Evolutionary conservation across 257 asterid species (phyloP), one percentile per base, ranked within the genome.

Genomic region (Ocimum tenuiflorum): DNA sequence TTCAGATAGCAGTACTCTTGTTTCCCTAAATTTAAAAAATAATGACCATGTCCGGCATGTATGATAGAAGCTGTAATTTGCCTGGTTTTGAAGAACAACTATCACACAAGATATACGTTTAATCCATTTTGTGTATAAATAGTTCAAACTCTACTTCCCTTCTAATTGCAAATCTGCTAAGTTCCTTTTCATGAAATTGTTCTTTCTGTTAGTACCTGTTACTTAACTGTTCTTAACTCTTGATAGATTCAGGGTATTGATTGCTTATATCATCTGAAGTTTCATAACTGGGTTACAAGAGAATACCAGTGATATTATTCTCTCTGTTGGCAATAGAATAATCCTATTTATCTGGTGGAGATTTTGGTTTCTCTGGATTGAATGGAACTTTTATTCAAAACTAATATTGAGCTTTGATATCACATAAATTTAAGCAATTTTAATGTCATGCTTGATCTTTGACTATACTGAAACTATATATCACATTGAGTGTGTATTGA

Each of bases 401-500:
- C 36, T 42, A 65, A 29, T 12, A 48, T 14, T 19, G 53, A 71
- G 60, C 67, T 33, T 33, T 62, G 45, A 63, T 11, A 6, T 70
- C 42, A 43, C 59, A 47, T 4, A 0, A n/a, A 15, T 20, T 59
- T 70, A 6, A 46, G 29, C 48, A 45, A 54, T 69, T 71, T 22
- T 36, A 18, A 12, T 19, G 38, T 49, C n/a, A 38, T 56, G 67
- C 63, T 39, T 20, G 23, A 61, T 73, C 46, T 54, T 42, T 20
- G 41, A 20, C 19, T 69, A 35, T 39, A 10, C 23, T 48, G 56
- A 46, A 31, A 56, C 55, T 39, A 23, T 22, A 63, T 67, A 23
- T 46, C 14, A 41, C 47, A 5, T 18, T 57, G 52, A 31, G 63
- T 60, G 57, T 60, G 59, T 71, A 39, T 60, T 66, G 41, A 62